phyloP scores from a whole-genome alignment of 2,329 filamentous ascomycete genomes.

The Intubia oerlemansii region DNA sequence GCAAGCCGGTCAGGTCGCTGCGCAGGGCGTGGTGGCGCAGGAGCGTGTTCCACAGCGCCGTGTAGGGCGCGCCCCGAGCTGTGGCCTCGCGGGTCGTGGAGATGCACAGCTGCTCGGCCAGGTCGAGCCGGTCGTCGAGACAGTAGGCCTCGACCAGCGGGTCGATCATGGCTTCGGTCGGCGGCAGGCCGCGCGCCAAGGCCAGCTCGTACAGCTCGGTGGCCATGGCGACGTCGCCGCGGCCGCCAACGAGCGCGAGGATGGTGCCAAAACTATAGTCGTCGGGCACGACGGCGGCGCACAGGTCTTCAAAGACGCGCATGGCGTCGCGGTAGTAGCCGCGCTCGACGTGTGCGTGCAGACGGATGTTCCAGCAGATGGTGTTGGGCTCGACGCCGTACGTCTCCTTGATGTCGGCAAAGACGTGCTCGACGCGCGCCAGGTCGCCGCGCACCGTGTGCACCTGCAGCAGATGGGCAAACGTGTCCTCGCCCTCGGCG shows the following conservation, averaged over 20 bases:
- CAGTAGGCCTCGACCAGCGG: constrained; percentile 48
- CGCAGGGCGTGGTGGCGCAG: constrained; percentile 46
- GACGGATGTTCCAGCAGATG: constrained; percentile 52
- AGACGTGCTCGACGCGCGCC: constrained; percentile 32
- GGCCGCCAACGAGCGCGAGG: constrained; percentile 47
- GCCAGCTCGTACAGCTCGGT: constrained; percentile 43
- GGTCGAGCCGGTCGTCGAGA: constrained; percentile 26
- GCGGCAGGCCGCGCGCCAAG: constrained; percentile 20
- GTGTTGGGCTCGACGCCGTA: constrained; percentile 35
- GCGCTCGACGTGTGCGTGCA: constrained; percentile 47
- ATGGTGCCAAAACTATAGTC: constrained; percentile 47
- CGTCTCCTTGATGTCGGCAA: constrained; percentile 35
- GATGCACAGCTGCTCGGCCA: constrained; percentile 37
- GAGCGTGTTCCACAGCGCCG: constrained; percentile 59
- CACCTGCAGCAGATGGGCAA: constrained; percentile 44
- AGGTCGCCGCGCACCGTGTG: constrained; percentile 50
- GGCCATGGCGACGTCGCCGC: constrained; percentile 53
- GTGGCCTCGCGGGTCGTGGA: constrained; percentile 27
- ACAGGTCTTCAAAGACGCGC: constrained; percentile 39
- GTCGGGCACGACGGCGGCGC: constrained; percentile 28
- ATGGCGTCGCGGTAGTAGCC: constrained; percentile 47
- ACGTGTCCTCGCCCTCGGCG: constrained; percentile 14
- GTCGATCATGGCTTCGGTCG: constrained; percentile 36
- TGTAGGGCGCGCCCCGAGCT: constrained; percentile 21
- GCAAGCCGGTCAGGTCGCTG: constrained; percentile 28